These are phyloP conservation scores for Avena eriantha DNA, from an alignment of 176 grass and related monocot species.

Conservation along the genomic window DNA sequence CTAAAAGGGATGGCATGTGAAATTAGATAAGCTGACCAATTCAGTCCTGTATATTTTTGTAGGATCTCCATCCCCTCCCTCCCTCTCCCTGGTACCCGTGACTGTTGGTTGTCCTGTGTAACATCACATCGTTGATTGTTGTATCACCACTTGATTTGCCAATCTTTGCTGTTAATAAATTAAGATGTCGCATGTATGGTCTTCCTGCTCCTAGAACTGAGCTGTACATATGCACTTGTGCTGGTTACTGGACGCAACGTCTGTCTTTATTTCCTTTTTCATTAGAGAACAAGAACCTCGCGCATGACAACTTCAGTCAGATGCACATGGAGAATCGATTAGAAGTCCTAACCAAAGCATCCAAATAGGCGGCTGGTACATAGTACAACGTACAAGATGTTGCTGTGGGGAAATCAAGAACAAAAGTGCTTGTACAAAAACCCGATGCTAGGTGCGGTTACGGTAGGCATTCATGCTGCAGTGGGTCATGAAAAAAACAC, in stretches of 20 bases:
- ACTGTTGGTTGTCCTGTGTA: conserved; percentile 36
- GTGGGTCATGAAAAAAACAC: too few relatives aligned
- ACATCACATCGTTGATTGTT: conserved; percentile 40
- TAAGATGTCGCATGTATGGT: neutral
- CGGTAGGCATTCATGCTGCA: too few relatives aligned
- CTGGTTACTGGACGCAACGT: neutral
- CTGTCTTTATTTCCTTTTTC: too few relatives aligned
- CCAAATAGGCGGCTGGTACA: too few relatives aligned
- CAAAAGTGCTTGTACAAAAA: too few relatives aligned
- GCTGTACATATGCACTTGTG: neutral
- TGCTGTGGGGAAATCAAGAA: too few relatives aligned
- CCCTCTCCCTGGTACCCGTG: neutral
- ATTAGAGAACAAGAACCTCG: too few relatives aligned
- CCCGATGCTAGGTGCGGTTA: too few relatives aligned
- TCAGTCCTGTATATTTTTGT: conserved; percentile 43
- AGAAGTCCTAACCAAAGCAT: too few relatives aligned
- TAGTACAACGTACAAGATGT: too few relatives aligned
- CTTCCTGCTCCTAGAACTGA: neutral
- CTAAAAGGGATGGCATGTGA: conserved; percentile 34
- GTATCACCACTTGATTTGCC: neutral
- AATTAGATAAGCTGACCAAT: conserved; percentile 51
- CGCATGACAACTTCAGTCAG: too few relatives aligned
- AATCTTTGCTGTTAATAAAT: neutral
- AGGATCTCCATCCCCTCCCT: neutral
- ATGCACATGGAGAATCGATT: too few relatives aligned